Conservation (phyloP, 2,329 filamentous ascomycete genomes). For the Aureobasidium sp. region DNA sequence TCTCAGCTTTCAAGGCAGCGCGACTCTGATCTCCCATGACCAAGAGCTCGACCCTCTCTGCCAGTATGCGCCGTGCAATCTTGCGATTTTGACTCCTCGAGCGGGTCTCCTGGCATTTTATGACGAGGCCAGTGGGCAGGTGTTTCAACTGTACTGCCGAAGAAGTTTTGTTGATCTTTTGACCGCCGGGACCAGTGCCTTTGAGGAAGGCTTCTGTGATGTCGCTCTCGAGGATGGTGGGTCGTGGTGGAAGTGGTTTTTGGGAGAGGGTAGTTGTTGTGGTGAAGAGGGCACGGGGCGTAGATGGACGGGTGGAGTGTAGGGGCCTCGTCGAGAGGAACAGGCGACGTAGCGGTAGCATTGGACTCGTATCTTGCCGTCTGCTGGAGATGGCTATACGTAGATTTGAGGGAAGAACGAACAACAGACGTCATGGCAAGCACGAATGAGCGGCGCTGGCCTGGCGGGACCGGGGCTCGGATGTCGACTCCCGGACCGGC, state of each 20-base stretch:
- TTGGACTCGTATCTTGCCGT: background rate
- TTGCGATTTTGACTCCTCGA: slow-evolving; percentile 81
- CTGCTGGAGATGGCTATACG: too few species aligned
- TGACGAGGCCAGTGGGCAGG: slow-evolving; percentile 77
- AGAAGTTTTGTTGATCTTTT: slow-evolving; percentile 98
- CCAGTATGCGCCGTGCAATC: slow-evolving; percentile 69
- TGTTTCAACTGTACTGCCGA: slow-evolving; percentile 92
- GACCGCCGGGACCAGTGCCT: slow-evolving; percentile 84
- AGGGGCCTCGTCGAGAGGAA: background rate
- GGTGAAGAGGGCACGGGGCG: slow-evolving; percentile 17
- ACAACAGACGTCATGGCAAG: background rate
- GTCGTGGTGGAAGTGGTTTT: slow-evolving; percentile 62
- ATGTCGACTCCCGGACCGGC: background rate
- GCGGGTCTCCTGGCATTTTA: slow-evolving; percentile 89
- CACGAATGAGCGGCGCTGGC: background rate
- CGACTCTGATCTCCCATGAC: slow-evolving; percentile 63
- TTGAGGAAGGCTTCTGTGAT: slow-evolving; percentile 82
- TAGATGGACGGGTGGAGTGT: background rate
- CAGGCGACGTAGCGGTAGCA: slow-evolving; percentile 3
- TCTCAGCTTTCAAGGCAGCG: slow-evolving; percentile 52
- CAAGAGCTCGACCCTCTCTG: slow-evolving; percentile 65
- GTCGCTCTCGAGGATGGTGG: slow-evolving; percentile 66
- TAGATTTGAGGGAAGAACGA: background rate
- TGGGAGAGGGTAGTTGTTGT: slow-evolving; percentile 26
- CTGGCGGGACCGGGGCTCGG: background rate